Evolutionary conservation across 208 protist species (phyloP).

Genomic region (Novymonas esmeraldas): DNA sequence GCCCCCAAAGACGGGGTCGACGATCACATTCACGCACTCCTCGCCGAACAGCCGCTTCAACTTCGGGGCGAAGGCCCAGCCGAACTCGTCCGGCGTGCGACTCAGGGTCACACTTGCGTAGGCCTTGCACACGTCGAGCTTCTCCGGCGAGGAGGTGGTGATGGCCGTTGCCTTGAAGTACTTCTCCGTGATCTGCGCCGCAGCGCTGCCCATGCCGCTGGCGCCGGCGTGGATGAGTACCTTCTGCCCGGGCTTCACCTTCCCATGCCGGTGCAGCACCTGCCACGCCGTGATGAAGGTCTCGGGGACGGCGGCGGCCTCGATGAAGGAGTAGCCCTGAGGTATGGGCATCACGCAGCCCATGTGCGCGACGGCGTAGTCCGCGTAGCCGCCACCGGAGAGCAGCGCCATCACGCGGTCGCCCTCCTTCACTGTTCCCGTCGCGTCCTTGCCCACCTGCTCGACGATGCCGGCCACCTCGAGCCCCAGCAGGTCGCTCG

Average conservation of each 20-base stretch:
- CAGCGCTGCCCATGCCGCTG: slow-evolving; percentile 87
- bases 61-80: slow-evolving; percentile 61
- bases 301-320: slow-evolving; percentile 92
- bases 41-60: slow-evolving; percentile 49
- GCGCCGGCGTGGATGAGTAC: slow-evolving; percentile 90
- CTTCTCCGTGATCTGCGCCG: slow-evolving; percentile 84
- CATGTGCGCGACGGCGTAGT: slow-evolving; percentile 77
- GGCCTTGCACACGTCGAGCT: slow-evolving; percentile 66
- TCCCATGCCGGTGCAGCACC: slow-evolving; percentile 67
- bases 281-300: slow-evolving; percentile 94
- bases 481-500: slow-evolving; percentile 76
- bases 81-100: slow-evolving; percentile 54
- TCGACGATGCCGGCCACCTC: slow-evolving; percentile 88
- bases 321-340: slow-evolving; percentile 73
- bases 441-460: slow-evolving; percentile 48
- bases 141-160: slow-evolving; percentile 66
- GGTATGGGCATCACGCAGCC: slow-evolving; percentile 80
- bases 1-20: slow-evolving; percentile 85
- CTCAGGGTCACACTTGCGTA: slow-evolving; percentile 53
- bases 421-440: slow-evolving; percentile 66
- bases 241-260: slow-evolving; percentile 56
- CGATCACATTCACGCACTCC: slow-evolving; percentile 57
- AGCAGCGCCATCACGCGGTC: slow-evolving; percentile 91
- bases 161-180: slow-evolving; percentile 74
- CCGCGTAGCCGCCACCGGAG: slow-evolving; percentile 91